Percentiles rank a stretch among this genome's conserved stretches.
These are phyloP conservation scores for Ailanthus altissimus DNA, from an alignment of 345 rosid species.

Conservation along the genomic window DNA sequence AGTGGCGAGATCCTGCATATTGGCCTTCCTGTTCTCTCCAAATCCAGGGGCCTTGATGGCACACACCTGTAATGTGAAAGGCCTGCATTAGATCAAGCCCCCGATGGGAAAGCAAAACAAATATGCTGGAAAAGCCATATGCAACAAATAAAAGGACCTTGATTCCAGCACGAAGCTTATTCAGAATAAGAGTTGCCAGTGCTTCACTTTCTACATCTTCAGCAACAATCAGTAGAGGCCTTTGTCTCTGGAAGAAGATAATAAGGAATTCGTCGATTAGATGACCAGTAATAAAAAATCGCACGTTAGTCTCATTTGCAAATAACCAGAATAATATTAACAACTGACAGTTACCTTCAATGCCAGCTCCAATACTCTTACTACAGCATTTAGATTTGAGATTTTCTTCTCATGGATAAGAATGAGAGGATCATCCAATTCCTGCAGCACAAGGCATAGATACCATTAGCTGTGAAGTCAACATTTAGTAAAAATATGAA, in stretches of 20 bases:
- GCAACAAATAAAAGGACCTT: slow-evolving; percentile 52
- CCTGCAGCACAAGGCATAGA: slow-evolving; percentile 46
- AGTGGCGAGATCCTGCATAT: slow-evolving; percentile 79
- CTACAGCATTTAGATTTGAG: slow-evolving; percentile 73
- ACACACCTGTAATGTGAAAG: slow-evolving; percentile 57
- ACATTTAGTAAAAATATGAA: neutral
- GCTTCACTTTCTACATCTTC: slow-evolving; percentile 98
- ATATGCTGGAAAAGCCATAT: neutral
- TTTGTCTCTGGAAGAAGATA: slow-evolving; percentile 63
- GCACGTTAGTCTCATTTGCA: neutral
- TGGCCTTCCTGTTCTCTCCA: slow-evolving; percentile 92
- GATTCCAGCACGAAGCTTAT: slow-evolving; percentile 95
- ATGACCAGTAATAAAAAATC: neutral
- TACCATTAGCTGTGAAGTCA: neutral
- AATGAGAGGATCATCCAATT: slow-evolving; percentile 92
- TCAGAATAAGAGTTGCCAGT: slow-evolving; percentile 77
- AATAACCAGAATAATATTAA: neutral
- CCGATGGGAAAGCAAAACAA: neutral
- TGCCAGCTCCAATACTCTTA: slow-evolving; percentile 88
- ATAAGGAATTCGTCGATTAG: neutral
- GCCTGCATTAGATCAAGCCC: slow-evolving; percentile 6
- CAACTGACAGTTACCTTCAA: slow-evolving; percentile 55
- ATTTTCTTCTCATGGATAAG: slow-evolving; percentile 95
- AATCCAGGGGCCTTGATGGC: slow-evolving; percentile 98
- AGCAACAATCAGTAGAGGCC: slow-evolving; percentile 82